Percentiles rank a stretch among this genome's conserved stretches.
These are phyloP conservation scores for Austroboletus sp. DNA, from an alignment of 1,284 basidiomycete species.

Conservation along the genomic window DNA sequence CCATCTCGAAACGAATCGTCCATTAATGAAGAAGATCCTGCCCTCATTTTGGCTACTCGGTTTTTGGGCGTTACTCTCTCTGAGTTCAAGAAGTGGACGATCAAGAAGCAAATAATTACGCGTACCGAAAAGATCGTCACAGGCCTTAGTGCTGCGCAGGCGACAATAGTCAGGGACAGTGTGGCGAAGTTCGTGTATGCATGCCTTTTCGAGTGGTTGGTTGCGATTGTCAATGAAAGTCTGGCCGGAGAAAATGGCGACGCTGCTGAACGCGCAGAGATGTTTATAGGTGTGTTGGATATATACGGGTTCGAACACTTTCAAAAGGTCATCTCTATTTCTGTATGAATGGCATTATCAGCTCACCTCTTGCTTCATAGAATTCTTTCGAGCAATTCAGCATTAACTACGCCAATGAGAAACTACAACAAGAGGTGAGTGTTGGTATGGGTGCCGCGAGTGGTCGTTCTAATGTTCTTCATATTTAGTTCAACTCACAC, in stretches of 20 bases:
- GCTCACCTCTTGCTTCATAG: constrained; percentile 33
- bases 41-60: constrained; percentile 75
- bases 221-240: constrained; percentile 93
- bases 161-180: constrained; percentile 91
- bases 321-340: constrained; percentile 60
- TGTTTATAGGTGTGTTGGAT: constrained; percentile 98
- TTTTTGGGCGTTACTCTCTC: constrained; percentile 85
- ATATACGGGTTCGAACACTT: constrained; percentile 96
- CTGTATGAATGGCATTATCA: not conserved
- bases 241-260: constrained; percentile 85
- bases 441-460: not conserved
- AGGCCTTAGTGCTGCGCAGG: constrained; percentile 78
- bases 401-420: constrained; percentile 99
- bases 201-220: constrained; percentile 97
- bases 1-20: constrained; percentile 77
- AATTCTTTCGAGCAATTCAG: constrained; percentile 99
- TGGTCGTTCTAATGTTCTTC: constrained; percentile 17
- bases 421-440: constrained; percentile 85
- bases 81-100: constrained; percentile 99
- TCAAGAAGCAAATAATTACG: constrained; percentile 96
- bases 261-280: constrained; percentile 80
- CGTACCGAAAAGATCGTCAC: constrained; percentile 94
- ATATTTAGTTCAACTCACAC: constrained; percentile 84
- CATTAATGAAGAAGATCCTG: constrained; percentile 80
- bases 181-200: constrained; percentile 99